phyloP scores from a whole-genome alignment of 2,329 filamentous ascomycete species.

The Stagonosporopsis tanaceti region DNA sequence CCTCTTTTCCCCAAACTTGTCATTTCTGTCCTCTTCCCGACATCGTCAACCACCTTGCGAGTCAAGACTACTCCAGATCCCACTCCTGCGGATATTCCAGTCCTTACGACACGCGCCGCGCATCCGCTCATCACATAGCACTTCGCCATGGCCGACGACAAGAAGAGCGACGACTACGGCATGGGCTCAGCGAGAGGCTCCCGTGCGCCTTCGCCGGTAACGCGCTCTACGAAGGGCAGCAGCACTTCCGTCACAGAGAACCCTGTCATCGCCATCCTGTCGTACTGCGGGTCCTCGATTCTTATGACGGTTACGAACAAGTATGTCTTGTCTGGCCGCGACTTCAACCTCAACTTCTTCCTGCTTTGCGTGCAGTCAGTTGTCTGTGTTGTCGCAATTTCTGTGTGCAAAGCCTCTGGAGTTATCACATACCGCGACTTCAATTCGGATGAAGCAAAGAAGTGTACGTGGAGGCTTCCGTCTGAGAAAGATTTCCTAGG shows the following conservation, averaged over 20 bases:
- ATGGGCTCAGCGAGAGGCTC: constrained; percentile 60
- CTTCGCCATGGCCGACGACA: constrained; percentile 80
- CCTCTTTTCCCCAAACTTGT: constrained; percentile 28
- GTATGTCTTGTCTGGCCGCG: constrained; percentile 88
- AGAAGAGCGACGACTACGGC: constrained; percentile 81
- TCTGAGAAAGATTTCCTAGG: not conserved
- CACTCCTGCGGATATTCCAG: constrained; percentile 26
- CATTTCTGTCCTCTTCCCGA: constrained; percentile 29
- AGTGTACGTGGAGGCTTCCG: constrained; percentile 69
- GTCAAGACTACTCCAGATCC: constrained; percentile 19
- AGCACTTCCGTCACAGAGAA: constrained; percentile 69
- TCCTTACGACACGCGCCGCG: constrained; percentile 23
- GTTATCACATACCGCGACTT: constrained; percentile 86
- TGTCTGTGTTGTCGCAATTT: constrained; percentile 86
- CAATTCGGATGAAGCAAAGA: constrained; percentile 86
- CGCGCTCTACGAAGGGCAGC: constrained; percentile 47
- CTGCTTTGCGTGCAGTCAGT: constrained; percentile 88
- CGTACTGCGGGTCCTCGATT: constrained; percentile 96
- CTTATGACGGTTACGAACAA: constrained; percentile 99
- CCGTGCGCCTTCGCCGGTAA: constrained; percentile 57
- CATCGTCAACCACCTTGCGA: constrained; percentile 13
- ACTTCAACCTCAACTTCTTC: constrained; percentile 97
- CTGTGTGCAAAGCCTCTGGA: constrained; percentile 79
- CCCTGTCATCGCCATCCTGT: constrained; percentile 79
- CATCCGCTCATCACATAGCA: constrained; percentile 15